Evolutionary conservation across 1,284 basidiomycete species (phyloP), one percentile per base, ranked within the genome.

Genomic region (Apiotrichum montevideense): DNA sequence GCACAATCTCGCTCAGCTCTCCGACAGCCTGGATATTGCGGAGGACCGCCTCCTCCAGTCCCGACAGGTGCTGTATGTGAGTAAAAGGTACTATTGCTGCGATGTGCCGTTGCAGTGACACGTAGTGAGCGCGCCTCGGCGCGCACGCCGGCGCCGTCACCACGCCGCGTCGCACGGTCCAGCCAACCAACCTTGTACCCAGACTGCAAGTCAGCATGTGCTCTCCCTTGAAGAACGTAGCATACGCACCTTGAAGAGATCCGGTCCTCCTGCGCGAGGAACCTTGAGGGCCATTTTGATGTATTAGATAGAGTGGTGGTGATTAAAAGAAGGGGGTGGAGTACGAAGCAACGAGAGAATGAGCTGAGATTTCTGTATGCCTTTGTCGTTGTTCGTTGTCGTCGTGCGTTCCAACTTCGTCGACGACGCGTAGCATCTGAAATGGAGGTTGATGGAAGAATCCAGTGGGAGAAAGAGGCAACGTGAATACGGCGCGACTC

Each of bases 11-110:
- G 44, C 91, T 91, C 51, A 99, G 82, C 75, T 99, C 95, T 52
- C 85, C 82, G 29, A 97, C 90, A 9, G 96, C 95, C 72, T 93
- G 87, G 67, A 98, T 98, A 79, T 98, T 98, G 61, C 95, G 85
- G 64, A 94, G 79, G 33, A 93, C 88, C 13, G 93, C 91, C 72
- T 97, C 93, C 73, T 97, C 93, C 62, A 97, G 81, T 1, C 93
- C 93, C 77, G 87, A 86, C 47, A 90, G 79, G 71, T 92, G 86
- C 88, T 93, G 75, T 29, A 14, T 10, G 52, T 53, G 34, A 43
- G 52, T 45, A 42, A 21, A 21, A 21, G 21, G 21, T 21, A 21
- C 37, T 8, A 39, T 13, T 39, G 37, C 8, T 8, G 9, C 9
- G 50, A 32, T 3, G 41, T 35, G 3, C 34, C 40, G 40, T 14